phyloP scores from a whole-genome alignment of 352 stramenopile genomes.

The Phytophthora syringae region DNA sequence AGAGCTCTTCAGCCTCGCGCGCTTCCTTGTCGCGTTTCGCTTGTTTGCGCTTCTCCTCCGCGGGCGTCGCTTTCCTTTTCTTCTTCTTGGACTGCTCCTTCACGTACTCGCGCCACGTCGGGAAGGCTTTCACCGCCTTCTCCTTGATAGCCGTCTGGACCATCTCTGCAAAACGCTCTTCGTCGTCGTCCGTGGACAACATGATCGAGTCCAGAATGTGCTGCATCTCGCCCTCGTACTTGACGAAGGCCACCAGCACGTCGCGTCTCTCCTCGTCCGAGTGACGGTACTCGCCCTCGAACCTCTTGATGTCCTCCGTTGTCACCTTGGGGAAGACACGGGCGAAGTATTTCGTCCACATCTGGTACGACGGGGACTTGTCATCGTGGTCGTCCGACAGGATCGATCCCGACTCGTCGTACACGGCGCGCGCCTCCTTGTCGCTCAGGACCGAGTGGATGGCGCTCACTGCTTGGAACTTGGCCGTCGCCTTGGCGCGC shows the following conservation, averaged over 20 bases:
- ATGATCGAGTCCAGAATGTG: slow-evolving; percentile 89
- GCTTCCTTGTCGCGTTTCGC: slow-evolving; percentile 67
- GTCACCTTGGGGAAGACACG: slow-evolving; percentile 90
- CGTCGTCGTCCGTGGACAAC: slow-evolving; percentile 85
- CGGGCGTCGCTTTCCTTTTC: slow-evolving; percentile 41
- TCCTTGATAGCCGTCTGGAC: slow-evolving; percentile 68
- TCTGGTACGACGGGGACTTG: slow-evolving; percentile 61
- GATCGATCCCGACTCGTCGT: slow-evolving; percentile 89
- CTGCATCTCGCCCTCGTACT: slow-evolving; percentile 80
- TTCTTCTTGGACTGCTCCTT: slow-evolving; percentile 47
- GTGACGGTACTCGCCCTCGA: slow-evolving; percentile 81
- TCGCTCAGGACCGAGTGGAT: slow-evolving; percentile 89
- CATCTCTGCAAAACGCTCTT: slow-evolving; percentile 69
- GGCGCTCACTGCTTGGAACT: slow-evolving; percentile 89
- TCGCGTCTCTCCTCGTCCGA: slow-evolving; percentile 87
- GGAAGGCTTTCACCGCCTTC: slow-evolving; percentile 48
- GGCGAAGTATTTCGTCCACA: slow-evolving; percentile 90
- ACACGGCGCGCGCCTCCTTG: slow-evolving; percentile 70
- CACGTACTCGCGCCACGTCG: slow-evolving; percentile 54
- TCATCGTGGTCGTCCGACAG: slow-evolving; percentile 53
- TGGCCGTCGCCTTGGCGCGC: slow-evolving; percentile 63
- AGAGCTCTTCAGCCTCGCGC: slow-evolving; percentile 63
- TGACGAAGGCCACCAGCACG: slow-evolving; percentile 79
- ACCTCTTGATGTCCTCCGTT: slow-evolving; percentile 76
- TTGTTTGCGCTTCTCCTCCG: slow-evolving; percentile 52